A percentile compares a stretch with the other conserved stretches of the same genome.
These are phyloP conservation scores for Citrus cavaleriei DNA, from an alignment of 345 rosid genomes.

Conservation along the genomic window DNA sequence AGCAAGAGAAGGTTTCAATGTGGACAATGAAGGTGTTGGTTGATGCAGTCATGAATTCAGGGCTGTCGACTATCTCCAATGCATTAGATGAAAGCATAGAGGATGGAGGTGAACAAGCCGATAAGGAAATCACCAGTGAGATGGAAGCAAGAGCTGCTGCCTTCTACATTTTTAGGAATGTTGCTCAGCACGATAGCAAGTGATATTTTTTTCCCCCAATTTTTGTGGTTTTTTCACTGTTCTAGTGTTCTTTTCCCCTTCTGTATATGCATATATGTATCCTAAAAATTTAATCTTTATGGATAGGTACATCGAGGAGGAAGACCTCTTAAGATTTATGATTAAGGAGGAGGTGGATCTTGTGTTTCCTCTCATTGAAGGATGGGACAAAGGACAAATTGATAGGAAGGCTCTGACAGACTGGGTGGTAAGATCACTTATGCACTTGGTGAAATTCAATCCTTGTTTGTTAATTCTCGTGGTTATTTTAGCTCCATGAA, in stretches of 20 bases:
- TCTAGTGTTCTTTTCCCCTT: neutral
- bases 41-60: slow-evolving; percentile 63
- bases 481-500: neutral
- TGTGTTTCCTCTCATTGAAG: slow-evolving; percentile 62
- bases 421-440: slow-evolving; percentile 65
- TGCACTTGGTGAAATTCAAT: neutral
- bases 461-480: neutral
- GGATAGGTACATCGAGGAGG: slow-evolving; percentile 69
- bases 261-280: neutral
- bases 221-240: neutral
- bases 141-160: slow-evolving; percentile 83
- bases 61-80: slow-evolving; percentile 67
- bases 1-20: slow-evolving; percentile 80
- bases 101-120: slow-evolving; percentile 36
- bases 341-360: slow-evolving; percentile 87
- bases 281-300: slow-evolving; percentile 6
- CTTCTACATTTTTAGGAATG: slow-evolving; percentile 54
- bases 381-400: slow-evolving; percentile 45
- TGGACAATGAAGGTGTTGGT: slow-evolving; percentile 90
- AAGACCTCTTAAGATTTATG: slow-evolving; percentile 78
- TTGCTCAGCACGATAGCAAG: slow-evolving; percentile 41
- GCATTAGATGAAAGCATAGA: slow-evolving; percentile 50
- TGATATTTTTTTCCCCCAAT: slow-evolving; percentile 24
- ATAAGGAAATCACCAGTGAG: slow-evolving; percentile 69
- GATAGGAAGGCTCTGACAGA: slow-evolving; percentile 58